phyloP scores from a whole-genome alignment of 179 eudicot species.

The Dionaea muscipula region DNA sequence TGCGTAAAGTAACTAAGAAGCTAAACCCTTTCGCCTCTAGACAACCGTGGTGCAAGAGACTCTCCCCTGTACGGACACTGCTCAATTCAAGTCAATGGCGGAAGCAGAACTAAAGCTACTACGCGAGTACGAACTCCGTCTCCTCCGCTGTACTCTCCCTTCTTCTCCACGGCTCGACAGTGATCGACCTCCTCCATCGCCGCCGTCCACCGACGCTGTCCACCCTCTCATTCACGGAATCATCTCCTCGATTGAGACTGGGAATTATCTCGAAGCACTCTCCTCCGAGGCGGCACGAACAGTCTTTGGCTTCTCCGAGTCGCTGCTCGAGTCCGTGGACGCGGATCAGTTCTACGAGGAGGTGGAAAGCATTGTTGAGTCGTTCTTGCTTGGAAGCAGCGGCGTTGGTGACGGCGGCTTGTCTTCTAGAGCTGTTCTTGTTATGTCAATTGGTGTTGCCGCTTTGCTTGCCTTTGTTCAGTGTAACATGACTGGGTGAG shows the following conservation, averaged over 20 bases:
- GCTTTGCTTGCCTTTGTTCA: constrained; percentile 71
- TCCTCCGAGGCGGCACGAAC: constrained; percentile 34
- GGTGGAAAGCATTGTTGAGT: constrained; percentile 27
- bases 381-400: constrained; percentile 23
- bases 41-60: too few relatives aligned
- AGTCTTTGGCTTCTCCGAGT: constrained; percentile 19
- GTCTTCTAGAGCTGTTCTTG: constrained; percentile 24
- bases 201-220: constrained; percentile 6
- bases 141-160: constrained; percentile 49
- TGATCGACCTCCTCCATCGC: not conserved
- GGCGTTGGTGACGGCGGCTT: constrained; percentile 15
- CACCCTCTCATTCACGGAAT: constrained; percentile 29
- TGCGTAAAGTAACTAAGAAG: too few relatives aligned
- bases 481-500: constrained; percentile 63
- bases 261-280: constrained; percentile 47
- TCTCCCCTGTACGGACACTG: not conserved
- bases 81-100: too few relatives aligned
- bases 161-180: constrained; percentile 6
- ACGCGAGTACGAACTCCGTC: constrained; percentile 53
- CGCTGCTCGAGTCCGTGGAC: constrained; percentile 16
- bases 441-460: constrained; percentile 48
- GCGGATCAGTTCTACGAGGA: constrained; percentile 42
- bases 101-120: constrained; percentile 10
- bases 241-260: constrained; percentile 43
- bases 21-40: too few relatives aligned